These are phyloP conservation scores for Betula pendula DNA, from an alignment of 306 rosid species.

Conservation along the genomic window DNA sequence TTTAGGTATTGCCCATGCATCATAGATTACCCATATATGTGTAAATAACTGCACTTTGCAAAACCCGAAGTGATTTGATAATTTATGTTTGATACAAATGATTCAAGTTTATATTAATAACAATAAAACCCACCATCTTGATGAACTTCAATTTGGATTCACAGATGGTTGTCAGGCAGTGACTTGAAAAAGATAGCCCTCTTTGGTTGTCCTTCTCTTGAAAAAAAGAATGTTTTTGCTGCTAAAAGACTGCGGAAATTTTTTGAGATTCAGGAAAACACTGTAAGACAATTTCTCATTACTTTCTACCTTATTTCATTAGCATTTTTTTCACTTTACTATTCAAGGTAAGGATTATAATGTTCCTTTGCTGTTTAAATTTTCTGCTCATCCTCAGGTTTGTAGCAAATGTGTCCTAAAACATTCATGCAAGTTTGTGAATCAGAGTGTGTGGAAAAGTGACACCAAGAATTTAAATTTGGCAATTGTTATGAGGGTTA, in stretches of 20 bases:
- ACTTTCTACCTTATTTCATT: background rate
- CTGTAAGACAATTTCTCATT: conserved; percentile 25
- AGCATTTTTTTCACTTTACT: background rate
- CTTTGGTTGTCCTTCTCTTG: conserved; percentile 68
- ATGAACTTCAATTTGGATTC: conserved; percentile 30
- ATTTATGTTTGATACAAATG: background rate
- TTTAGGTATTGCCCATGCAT: background rate
- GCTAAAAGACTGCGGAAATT: conserved; percentile 66
- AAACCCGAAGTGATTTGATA: background rate
- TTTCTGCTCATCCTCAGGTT: conserved; percentile 35
- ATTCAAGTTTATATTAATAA: background rate
- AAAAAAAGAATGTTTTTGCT: conserved; percentile 38
- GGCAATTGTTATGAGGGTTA: conserved; percentile 42
- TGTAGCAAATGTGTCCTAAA: conserved; percentile 46
- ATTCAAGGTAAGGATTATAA: background rate
- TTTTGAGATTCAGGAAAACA: conserved; percentile 61
- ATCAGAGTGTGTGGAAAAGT: conserved; percentile 54
- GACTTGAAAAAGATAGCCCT: conserved; percentile 62
- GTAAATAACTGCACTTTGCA: too few species aligned
- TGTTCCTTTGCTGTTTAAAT: background rate
- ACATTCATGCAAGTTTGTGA: conserved; percentile 46
- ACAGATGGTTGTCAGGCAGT: conserved; percentile 81
- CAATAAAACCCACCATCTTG: background rate
- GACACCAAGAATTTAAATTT: conserved; percentile 45
- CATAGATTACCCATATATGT: background rate